These are phyloP conservation scores for Mycena polygramma DNA, from an alignment of 768 basidiomycete genomes.

Conservation along the genomic window DNA sequence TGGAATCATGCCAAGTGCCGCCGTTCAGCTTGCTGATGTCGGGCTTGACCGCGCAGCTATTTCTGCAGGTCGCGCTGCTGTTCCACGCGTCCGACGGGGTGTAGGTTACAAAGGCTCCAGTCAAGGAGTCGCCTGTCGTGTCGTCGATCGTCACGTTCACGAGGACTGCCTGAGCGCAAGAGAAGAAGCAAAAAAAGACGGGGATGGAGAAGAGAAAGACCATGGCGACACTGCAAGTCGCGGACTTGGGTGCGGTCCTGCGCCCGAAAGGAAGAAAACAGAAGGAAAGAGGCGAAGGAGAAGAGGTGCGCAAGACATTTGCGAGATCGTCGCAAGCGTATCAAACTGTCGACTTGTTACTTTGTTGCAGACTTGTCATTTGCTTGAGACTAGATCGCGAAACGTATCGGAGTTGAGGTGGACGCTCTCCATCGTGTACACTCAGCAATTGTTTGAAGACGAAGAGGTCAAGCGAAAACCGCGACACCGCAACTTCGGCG, in stretches of 20 bases:
- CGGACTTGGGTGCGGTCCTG: constrained; percentile 34
- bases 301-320: constrained; percentile 17
- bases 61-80: constrained; percentile 40
- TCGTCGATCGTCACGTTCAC: constrained; percentile 61
- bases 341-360: too few relatives aligned
- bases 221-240: constrained; percentile 35
- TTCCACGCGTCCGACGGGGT: constrained; percentile 51
- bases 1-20: constrained; percentile 54
- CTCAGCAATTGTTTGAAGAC: too few relatives aligned
- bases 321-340: neutral
- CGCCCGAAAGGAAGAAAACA: constrained; percentile 21
- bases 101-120: constrained; percentile 49
- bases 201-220: constrained; percentile 12
- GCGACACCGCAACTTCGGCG: too few relatives aligned
- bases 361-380: neutral
- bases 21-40: constrained; percentile 35
- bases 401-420: too few relatives aligned
- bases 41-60: constrained; percentile 43
- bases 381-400: too few relatives aligned
- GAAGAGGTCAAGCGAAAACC: too few relatives aligned
- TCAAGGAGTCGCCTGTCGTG: constrained; percentile 47
- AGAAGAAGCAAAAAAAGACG: constrained; percentile 24
- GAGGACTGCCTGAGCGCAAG: constrained; percentile 34
- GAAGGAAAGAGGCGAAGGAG: constrained; percentile 6
- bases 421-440: too few relatives aligned